Base-by-base conservation (phyloP, 2,329 filamentous ascomycete genomes). In the Alternaria solani region DNA sequence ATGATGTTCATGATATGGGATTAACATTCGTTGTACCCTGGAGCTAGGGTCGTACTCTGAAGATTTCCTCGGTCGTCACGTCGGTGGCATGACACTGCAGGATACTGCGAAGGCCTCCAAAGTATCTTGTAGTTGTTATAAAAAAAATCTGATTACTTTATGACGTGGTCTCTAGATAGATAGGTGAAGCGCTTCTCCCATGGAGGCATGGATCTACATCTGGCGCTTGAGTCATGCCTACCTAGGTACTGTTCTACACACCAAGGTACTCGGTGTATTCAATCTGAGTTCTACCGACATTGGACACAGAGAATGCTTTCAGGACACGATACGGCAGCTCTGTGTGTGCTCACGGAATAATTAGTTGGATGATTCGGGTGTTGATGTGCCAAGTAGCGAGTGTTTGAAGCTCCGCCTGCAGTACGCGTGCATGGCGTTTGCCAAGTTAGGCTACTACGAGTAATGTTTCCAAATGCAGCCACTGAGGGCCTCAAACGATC, bases 331-430 rank as follows among this genome's bases (percentile, higher is more conserved):
- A 5, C 5, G 25, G n/a, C 4, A 36, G 20, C 30, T 36, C 20
- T 49, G 46, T n/a, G 14, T 49, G 34, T 49, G 46, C 32, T 26
- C 30, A 38, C 30, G 46, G 30, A 26, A 36, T 36, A 38, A 38
- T 26, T 38, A 26, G 46, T 20, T 18, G 20, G 12, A 11, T 32
- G 14, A 46, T 55, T 14, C 44, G 46, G 28, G 36, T 14, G 54
- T 8, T 41, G 28, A 43, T 39, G 46, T 51, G 54, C 54, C 46
- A 51, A 57, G 44, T 41, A 42, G 44, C 36, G 44, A 51, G 34
- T 57, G 54, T 57, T 52, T 57, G 51, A 57, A 57, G 55, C 47
- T 46, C 47, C 36, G 36, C 23, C 26, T 26, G 46, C 23, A 51
- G 39, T 48, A 44, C 30, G 39, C 39, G 32, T 57, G 48, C 47